phyloP scores from a whole-genome alignment of 1,284 basidiomycete genomes.

The Nidula niveotomentosa region DNA sequence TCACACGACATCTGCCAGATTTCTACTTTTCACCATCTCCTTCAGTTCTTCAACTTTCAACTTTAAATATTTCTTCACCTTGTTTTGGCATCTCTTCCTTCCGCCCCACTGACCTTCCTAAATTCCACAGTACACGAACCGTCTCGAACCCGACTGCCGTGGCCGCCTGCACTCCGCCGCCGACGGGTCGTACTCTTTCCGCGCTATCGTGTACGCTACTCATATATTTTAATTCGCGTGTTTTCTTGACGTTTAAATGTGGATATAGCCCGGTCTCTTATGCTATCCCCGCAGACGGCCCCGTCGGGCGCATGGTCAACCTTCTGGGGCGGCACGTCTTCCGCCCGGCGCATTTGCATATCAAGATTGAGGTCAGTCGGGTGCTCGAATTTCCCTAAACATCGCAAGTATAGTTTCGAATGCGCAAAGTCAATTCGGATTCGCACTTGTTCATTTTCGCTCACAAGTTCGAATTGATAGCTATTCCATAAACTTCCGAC shows the following conservation, averaged over 20 bases:
- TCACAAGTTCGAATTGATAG: no score
- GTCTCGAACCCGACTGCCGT: constrained; percentile 72
- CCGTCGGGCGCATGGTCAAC: constrained; percentile 65
- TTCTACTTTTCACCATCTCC: no score
- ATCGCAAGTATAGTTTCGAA: no score
- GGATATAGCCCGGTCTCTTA: constrained; percentile 62
- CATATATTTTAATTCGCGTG: background rate
- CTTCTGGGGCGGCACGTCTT: constrained; percentile 66
- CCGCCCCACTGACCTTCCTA: background rate
- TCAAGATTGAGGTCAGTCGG: constrained; percentile 55
- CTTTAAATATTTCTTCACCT: no score
- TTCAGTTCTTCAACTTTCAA: no score
- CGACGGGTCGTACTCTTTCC: constrained; percentile 72
- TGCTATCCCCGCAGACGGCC: constrained; percentile 81
- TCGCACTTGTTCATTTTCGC: no score
- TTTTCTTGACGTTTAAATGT: background rate
- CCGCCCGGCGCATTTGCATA: constrained; percentile 79
- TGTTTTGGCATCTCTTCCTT: background rate
- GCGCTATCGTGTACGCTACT: constrained; percentile 57
- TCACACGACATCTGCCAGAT: no score
- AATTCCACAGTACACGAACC: constrained; percentile 50
- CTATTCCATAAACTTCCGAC: background rate
- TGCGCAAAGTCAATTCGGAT: no score
- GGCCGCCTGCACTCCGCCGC: constrained; percentile 63
- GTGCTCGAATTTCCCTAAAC: background rate